A percentile compares a stretch with the other conserved stretches of the same genome.
Conservation (phyloP, 805 yeast genomes). For the Yarrowia sp. region DNA sequence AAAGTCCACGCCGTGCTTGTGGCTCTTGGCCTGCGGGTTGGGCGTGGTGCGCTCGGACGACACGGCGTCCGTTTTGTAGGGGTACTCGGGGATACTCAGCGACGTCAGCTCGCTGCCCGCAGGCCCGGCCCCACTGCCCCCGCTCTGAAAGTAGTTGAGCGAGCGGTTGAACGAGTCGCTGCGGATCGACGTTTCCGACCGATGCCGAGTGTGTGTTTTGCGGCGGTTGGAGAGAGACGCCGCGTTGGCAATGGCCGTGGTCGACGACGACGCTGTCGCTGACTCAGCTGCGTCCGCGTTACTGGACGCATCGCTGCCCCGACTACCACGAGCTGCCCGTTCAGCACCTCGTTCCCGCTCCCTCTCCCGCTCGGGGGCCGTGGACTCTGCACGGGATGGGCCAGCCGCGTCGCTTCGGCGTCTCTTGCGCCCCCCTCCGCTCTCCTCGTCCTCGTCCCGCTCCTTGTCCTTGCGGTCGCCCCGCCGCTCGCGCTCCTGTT, state of each 20-base stretch:
- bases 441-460: neutral
- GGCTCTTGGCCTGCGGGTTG: constrained; percentile 21
- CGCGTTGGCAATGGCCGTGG: constrained; percentile 15
- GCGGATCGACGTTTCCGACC: constrained; percentile 12
- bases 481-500: constrained; percentile 13
- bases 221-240: neutral
- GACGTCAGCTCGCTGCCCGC: neutral
- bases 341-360: neutral
- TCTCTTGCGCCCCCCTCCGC: neutral
- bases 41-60: constrained; percentile 21
- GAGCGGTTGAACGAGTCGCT: constrained; percentile 19
- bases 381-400: neutral
- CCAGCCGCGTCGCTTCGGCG: neutral
- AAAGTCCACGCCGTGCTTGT: constrained; percentile 31
- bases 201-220: neutral
- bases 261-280: neutral
- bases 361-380: neutral
- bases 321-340: neutral
- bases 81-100: constrained; percentile 8
- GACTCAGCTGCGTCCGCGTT: neutral
- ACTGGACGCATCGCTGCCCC: neutral
- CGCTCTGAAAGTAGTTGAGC: constrained; percentile 23
- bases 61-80: constrained; percentile 17
- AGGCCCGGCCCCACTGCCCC: constrained; percentile 7
- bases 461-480: constrained; percentile 8